These are phyloP conservation scores for Penicillium sp. DNA, from an alignment of 2,329 filamentous ascomycete species.

Conservation along the genomic window DNA sequence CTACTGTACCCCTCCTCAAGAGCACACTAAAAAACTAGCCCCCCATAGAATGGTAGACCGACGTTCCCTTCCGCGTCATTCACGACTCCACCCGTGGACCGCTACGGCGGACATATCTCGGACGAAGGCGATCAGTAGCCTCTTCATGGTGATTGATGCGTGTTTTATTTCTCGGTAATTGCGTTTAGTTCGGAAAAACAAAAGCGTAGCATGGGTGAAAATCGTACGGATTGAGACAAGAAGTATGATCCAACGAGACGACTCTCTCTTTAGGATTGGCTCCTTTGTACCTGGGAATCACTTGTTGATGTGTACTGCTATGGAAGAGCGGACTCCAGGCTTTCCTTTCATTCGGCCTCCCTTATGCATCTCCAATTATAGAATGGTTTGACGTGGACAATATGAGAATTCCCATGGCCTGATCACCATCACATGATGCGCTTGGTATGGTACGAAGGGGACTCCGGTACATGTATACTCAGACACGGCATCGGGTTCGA, in stretches of 20 bases:
- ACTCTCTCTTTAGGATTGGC: too few species aligned
- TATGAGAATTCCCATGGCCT: background rate
- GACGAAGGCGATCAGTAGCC: background rate
- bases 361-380: too few species aligned
- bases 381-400: background rate
- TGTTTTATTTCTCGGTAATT: background rate
- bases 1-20: background rate
- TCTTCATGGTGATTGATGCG: background rate
- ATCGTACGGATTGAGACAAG: too few species aligned
- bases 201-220: too few species aligned
- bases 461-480: background rate
- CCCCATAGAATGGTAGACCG: background rate
- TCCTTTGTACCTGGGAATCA: too few species aligned
- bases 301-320: too few species aligned
- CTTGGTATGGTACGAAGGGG: background rate
- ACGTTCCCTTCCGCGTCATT: conserved; percentile 1
- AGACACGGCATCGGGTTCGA: background rate
- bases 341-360: too few species aligned
- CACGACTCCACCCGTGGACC: background rate
- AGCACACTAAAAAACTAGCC: background rate
- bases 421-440: background rate
- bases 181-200: background rate
- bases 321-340: too few species aligned
- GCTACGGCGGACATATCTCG: background rate
- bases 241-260: too few species aligned